A percentile compares a stretch with the other conserved stretches of the same genome.
phyloP scores from a whole-genome alignment of 306 rosid genomes.

The Amphicarpaea edgeworthii region DNA sequence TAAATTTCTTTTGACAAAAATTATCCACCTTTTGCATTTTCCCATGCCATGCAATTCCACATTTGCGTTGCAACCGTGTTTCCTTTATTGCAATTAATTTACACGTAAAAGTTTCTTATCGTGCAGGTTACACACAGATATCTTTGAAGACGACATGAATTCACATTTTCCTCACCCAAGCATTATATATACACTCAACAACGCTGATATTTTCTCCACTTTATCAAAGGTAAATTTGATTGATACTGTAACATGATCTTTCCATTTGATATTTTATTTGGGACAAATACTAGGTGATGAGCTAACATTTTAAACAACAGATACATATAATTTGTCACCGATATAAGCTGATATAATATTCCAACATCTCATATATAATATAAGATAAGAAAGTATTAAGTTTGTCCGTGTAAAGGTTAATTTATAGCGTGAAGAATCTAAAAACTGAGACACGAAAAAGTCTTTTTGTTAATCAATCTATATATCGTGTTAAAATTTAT shows the following conservation, averaged over 20 bases:
- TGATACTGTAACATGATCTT: neutral
- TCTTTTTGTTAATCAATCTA: too few species aligned
- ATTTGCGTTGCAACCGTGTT: neutral
- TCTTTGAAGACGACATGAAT: neutral
- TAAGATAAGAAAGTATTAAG: too few species aligned
- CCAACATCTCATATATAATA: neutral
- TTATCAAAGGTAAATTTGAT: neutral
- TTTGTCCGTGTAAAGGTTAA: neutral
- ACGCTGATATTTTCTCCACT: neutral
- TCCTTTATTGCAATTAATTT: neutral
- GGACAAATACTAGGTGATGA: neutral
- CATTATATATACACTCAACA: neutral
- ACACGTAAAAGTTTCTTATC: constrained; percentile 10
- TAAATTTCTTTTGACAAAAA: too few species aligned
- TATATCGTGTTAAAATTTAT: too few species aligned
- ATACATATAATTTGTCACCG: neutral
- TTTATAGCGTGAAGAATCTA: neutral
- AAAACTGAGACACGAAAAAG: neutral
- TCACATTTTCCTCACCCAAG: neutral
- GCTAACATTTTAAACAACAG: neutral
- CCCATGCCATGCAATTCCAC: neutral
- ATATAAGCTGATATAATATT: neutral
- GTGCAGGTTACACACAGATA: constrained; percentile 8
- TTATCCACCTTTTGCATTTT: too few species aligned
- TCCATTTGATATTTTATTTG: neutral